Conservation (phyloP, 331 rosid species). For the Erythrophleum ivorense region DNA sequence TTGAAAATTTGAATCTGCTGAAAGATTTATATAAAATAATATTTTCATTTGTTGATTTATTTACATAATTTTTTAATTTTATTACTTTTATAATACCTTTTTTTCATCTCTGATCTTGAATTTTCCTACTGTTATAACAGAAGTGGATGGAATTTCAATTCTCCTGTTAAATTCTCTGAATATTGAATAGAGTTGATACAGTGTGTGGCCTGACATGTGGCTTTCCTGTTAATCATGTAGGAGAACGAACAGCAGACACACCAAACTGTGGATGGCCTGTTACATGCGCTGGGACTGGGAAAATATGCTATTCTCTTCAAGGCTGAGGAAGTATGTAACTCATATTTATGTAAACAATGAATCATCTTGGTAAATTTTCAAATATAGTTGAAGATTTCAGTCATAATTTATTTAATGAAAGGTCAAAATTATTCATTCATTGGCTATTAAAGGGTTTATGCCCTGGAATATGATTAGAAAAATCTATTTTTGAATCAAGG, state of each 20-base stretch:
- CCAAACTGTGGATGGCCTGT: conserved; percentile 82
- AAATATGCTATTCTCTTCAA: conserved; percentile 84
- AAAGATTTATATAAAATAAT: conserved; percentile 25
- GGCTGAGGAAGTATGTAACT: conserved; percentile 90
- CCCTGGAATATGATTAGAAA: conserved; percentile 29
- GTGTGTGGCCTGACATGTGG: conserved; percentile 33
- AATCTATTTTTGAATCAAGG: conserved; percentile 15
- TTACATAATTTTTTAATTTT: background rate
- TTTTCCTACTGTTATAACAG: background rate
- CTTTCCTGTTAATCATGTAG: conserved; percentile 49
- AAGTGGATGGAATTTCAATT: background rate
- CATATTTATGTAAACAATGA: conserved; percentile 22
- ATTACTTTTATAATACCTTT: background rate
- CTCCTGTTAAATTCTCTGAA: background rate
- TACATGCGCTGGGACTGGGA: conserved; percentile 78
- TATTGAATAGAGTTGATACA: background rate
- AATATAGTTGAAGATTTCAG: conserved; percentile 21
- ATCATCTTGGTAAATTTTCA: background rate
- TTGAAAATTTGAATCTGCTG: conserved; percentile 7
- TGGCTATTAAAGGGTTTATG: conserved; percentile 11
- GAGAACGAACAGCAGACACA: conserved; percentile 67
- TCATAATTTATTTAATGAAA: conserved; percentile 8
- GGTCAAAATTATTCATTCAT: conserved; percentile 21
- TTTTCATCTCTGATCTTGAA: background rate
- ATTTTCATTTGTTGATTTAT: background rate